phyloP scores from a whole-genome alignment of 768 basidiomycete species.

The Psilocybe azurescens region DNA sequence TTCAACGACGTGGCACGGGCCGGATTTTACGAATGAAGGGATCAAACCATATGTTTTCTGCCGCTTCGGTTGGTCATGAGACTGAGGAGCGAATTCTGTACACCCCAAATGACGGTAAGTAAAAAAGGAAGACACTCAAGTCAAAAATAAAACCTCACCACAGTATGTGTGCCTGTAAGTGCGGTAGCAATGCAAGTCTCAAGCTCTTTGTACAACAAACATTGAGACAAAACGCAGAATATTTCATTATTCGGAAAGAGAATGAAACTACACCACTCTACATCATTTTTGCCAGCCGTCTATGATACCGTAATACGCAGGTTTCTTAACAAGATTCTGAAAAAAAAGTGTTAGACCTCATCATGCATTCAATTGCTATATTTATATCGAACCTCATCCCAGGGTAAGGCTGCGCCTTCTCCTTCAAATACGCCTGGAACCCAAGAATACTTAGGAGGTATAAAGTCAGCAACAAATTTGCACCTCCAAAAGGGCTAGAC shows the following conservation, averaged over 20 bases:
- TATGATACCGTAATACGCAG: constrained; percentile 44
- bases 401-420: constrained; percentile 41
- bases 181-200: neutral
- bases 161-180: neutral
- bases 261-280: constrained; percentile 1
- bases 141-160: neutral
- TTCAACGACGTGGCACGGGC: constrained; percentile 13
- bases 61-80: constrained; percentile 4
- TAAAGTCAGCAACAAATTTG: neutral
- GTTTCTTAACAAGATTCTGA: constrained; percentile 38
- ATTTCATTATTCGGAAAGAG: neutral
- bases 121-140: neutral
- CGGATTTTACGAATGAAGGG: neutral
- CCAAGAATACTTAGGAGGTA: constrained; percentile 41
- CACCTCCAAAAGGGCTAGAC: neutral
- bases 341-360: constrained; percentile 20
- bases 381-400: constrained; percentile 36
- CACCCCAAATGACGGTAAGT: neutral
- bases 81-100: neutral
- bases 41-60: neutral
- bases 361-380: neutral
- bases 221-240: neutral
- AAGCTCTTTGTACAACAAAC: neutral
- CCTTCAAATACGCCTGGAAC: constrained; percentile 40
- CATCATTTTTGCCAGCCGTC: constrained; percentile 23